Percentiles rank a stretch among this genome's conserved stretches.
Conservation (phyloP, 805 yeast species). For the Wickerhamiella sergipiensis region DNA sequence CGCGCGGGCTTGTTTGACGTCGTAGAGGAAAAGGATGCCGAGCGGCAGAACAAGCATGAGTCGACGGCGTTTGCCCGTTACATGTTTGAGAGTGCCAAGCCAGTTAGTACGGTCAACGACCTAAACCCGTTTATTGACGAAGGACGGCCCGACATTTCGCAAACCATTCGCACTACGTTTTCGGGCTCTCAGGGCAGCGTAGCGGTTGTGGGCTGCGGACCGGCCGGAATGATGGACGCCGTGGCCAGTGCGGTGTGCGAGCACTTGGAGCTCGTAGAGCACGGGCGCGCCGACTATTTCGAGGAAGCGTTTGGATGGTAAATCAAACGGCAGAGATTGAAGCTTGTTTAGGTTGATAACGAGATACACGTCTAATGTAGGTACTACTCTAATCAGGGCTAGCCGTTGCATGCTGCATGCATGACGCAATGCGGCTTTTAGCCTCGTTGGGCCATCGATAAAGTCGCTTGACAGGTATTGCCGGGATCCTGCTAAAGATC, state of each 20-base stretch:
- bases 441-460: background rate
- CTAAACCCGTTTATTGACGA: conserved; percentile 5
- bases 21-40: conserved; percentile 4
- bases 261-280: conserved; percentile 12
- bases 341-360: background rate
- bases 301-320: conserved; percentile 71
- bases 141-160: conserved; percentile 30
- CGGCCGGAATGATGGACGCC: conserved; percentile 18
- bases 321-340: background rate
- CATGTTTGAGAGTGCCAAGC: background rate
- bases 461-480: no score
- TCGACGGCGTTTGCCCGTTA: background rate
- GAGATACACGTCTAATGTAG: background rate
- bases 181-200: conserved; percentile 35
- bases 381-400: background rate
- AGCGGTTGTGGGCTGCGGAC: conserved; percentile 25
- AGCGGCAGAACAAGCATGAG: conserved; percentile 4
- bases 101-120: background rate
- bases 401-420: background rate
- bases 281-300: conserved; percentile 46
- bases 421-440: background rate
- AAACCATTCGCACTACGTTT: conserved; percentile 31
- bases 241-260: conserved; percentile 13
- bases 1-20: background rate
- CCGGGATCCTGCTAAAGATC: no score